Percentiles rank a stretch among this genome's conserved stretches.
Conservation (phyloP, 495 filamentous ascomycete species). For the Penicillium flavigenum region DNA sequence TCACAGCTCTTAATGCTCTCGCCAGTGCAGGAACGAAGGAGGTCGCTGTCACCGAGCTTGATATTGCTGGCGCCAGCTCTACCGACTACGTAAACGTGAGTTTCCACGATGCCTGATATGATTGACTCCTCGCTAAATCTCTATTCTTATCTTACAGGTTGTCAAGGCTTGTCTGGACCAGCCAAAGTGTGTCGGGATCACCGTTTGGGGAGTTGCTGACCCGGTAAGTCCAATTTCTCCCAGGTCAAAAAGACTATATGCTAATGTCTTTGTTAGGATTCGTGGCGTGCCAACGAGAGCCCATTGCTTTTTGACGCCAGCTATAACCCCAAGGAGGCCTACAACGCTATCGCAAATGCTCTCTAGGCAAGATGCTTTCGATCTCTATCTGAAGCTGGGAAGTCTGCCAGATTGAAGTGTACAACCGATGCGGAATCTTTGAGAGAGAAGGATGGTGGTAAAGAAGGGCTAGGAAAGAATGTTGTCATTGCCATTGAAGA, state of each 20-base stretch:
- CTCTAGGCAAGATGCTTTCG: slow-evolving; percentile 7
- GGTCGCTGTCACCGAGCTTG: slow-evolving; percentile 64
- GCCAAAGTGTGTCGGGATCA: slow-evolving; percentile 69
- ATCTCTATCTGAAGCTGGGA: background rate
- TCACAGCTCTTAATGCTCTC: slow-evolving; percentile 56
- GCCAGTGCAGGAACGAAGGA: slow-evolving; percentile 52
- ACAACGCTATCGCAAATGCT: slow-evolving; percentile 54
- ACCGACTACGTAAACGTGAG: slow-evolving; percentile 58
- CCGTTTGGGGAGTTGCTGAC: slow-evolving; percentile 75
- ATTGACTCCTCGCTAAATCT: slow-evolving; percentile 4
- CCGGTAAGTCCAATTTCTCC: slow-evolving; percentile 38
- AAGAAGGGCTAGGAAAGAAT: background rate
- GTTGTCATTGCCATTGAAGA: no score
- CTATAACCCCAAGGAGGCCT: slow-evolving; percentile 64
- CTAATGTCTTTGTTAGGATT: slow-evolving; percentile 37
- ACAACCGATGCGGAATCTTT: background rate
- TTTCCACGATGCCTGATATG: background rate
- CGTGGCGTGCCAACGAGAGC: slow-evolving; percentile 59
- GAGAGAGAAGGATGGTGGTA: background rate
- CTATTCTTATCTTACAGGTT: slow-evolving; percentile 29
- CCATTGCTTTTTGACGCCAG: slow-evolving; percentile 65
- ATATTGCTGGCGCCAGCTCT: slow-evolving; percentile 58
- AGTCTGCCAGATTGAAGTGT: background rate
- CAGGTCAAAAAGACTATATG: background rate
- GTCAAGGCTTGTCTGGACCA: slow-evolving; percentile 63